phyloP scores from a whole-genome alignment of 768 basidiomycete genomes.

The Ramaria rubella region DNA sequence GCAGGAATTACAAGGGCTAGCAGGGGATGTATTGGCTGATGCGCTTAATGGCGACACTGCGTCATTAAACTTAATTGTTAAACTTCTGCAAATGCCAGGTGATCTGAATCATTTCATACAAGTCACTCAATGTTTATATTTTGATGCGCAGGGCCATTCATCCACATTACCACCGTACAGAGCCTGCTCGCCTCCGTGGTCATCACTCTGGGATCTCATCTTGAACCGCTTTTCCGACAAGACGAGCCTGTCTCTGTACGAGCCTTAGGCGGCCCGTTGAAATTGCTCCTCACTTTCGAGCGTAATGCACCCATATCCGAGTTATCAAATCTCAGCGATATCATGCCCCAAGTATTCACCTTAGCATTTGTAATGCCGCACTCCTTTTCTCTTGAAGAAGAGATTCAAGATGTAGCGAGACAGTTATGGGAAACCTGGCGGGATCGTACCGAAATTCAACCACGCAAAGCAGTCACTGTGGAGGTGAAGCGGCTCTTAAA shows the following conservation, averaged over 20 bases:
- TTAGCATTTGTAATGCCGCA: constrained; percentile 5
- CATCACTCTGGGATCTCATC: background rate
- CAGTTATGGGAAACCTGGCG: constrained; percentile 4
- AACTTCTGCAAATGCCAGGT: constrained; percentile 41
- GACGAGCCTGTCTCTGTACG: background rate
- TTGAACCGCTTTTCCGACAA: background rate
- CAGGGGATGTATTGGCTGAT: constrained; percentile 34
- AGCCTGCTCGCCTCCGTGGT: background rate
- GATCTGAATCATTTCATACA: constrained; percentile 11
- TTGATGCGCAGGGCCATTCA: constrained; percentile 4
- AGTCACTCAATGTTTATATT: background rate
- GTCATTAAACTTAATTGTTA: constrained; percentile 25
- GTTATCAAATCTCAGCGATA: background rate
- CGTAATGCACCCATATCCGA: background rate
- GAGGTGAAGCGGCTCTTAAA: background rate
- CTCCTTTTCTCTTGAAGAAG: background rate
- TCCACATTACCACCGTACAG: background rate
- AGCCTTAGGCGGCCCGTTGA: background rate
- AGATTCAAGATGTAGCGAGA: background rate
- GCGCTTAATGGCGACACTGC: constrained; percentile 25
- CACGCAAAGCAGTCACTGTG: background rate
- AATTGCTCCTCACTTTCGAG: background rate
- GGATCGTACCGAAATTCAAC: background rate
- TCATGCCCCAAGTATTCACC: background rate
- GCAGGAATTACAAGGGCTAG: constrained; percentile 40